Conservation (phyloP, 1,284 basidiomycete species). For the Meira nashicola region DNA sequence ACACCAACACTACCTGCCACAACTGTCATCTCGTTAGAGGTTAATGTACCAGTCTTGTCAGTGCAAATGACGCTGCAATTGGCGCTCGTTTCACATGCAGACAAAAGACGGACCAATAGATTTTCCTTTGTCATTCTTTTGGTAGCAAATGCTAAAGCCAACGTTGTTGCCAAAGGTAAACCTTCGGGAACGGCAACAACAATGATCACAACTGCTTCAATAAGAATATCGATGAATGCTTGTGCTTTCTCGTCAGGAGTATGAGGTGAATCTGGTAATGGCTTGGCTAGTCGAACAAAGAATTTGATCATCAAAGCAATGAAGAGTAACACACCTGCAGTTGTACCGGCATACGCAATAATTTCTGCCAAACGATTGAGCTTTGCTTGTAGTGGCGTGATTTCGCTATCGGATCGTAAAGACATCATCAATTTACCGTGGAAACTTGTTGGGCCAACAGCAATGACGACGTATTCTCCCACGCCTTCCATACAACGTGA, state of each 20-base stretch:
- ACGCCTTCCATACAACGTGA: slow-evolving; percentile 92
- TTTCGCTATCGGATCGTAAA: slow-evolving; percentile 65
- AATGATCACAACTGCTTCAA: slow-evolving; percentile 88
- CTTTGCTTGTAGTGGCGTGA: slow-evolving; percentile 89
- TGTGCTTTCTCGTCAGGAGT: slow-evolving; percentile 78
- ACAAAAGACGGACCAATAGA: slow-evolving; percentile 86
- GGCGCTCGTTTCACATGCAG: slow-evolving; percentile 97
- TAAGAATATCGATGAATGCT: slow-evolving; percentile 85
- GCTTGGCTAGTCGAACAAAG: slow-evolving; percentile 70
- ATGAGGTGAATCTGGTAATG: slow-evolving; percentile 53
- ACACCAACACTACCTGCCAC: slow-evolving; percentile 92
- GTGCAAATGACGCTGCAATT: slow-evolving; percentile 95
- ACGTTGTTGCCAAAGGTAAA: slow-evolving; percentile 88
- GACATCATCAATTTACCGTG: slow-evolving; percentile 68
- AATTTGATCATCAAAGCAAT: slow-evolving; percentile 83
- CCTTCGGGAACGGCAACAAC: slow-evolving; percentile 98
- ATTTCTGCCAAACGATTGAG: slow-evolving; percentile 85
- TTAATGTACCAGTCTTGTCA: slow-evolving; percentile 80
- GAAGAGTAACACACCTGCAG: slow-evolving; percentile 79
- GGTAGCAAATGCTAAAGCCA: slow-evolving; percentile 93
- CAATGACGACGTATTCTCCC: slow-evolving; percentile 83
- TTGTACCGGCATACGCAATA: slow-evolving; percentile 83
- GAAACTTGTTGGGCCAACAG: slow-evolving; percentile 86
- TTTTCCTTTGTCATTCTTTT: slow-evolving; percentile 94
- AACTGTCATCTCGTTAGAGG: slow-evolving; percentile 89